phyloP scores from a whole-genome alignment of 768 basidiomycete genomes.

The Megacollybia marginata region DNA sequence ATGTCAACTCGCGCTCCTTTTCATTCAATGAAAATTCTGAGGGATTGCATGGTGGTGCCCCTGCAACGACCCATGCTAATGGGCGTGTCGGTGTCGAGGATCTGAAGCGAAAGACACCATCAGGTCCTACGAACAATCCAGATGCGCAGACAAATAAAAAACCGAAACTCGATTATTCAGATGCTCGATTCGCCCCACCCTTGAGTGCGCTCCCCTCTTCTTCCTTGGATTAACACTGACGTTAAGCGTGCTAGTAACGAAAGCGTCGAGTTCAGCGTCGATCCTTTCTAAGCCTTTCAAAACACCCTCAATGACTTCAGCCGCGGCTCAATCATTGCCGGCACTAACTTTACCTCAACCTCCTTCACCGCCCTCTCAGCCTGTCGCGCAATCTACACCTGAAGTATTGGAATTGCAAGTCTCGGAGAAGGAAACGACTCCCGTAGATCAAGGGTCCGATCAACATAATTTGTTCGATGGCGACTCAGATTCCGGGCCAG shows the following conservation, averaged over 20 bases:
- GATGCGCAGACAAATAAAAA: neutral
- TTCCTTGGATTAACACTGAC: slow-evolving; percentile 10
- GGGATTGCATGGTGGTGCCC: slow-evolving; percentile 1
- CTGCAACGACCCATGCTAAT: neutral
- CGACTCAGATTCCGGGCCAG: neutral
- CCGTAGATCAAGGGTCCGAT: neutral
- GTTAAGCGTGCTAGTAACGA: slow-evolving; percentile 7
- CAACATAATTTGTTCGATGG: neutral
- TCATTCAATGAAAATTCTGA: neutral
- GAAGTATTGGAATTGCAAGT: neutral
- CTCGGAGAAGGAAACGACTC: neutral
- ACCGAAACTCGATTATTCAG: neutral
- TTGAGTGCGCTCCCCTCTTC: slow-evolving; percentile 3
- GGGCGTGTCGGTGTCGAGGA: neutral
- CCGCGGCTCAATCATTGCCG: neutral
- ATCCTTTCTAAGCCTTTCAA: slow-evolving; percentile 43
- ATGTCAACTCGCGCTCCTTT: slow-evolving; percentile 16
- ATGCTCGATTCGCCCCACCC: slow-evolving; percentile 7
- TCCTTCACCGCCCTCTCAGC: too few species aligned
- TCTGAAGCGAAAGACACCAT: neutral
- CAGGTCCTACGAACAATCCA: neutral
- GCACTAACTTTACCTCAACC: too few species aligned
- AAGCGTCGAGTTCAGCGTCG: slow-evolving; percentile 23
- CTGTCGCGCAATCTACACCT: neutral
- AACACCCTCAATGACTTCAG: slow-evolving; percentile 23